A percentile compares a stretch with the other conserved stretches of the same genome.
These are phyloP conservation scores for Phialemonium atrogriseum DNA, from an alignment of 2,329 filamentous ascomycete species.

Conservation along the genomic window DNA sequence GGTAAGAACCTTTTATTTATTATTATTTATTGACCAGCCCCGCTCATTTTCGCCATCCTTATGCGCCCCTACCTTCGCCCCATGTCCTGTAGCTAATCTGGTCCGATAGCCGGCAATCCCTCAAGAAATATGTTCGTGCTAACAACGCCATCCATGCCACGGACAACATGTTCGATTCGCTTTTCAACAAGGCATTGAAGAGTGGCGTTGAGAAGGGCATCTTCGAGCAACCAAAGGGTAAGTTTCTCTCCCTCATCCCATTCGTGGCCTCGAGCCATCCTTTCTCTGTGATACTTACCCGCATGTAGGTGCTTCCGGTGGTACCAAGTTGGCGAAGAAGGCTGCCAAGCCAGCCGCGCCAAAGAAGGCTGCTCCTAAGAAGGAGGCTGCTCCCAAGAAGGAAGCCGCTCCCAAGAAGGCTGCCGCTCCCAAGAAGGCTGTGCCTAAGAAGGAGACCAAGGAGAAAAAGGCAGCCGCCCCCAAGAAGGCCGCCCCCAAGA, in stretches of 20 bases:
- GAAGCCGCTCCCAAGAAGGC: conserved; percentile 21
- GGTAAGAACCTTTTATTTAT: conserved; percentile 20
- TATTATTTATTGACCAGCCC: conserved; percentile 6
- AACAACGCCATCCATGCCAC: conserved; percentile 40
- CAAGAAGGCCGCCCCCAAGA: conserved; percentile 32
- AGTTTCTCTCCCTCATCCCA: conserved; percentile 19
- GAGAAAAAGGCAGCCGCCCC: conserved; percentile 30
- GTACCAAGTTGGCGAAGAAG: conserved; percentile 90
- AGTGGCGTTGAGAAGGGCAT: conserved; percentile 77
- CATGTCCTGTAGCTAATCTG: conserved; percentile 22
- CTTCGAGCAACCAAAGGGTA: conserved; percentile 88
- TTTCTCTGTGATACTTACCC: too few species aligned
- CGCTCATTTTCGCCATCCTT: conserved; percentile 9
- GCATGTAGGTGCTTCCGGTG: conserved; percentile 64
- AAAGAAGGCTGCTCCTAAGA: conserved; percentile 22
- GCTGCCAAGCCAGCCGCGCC: conserved; percentile 22
- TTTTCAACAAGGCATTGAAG: conserved; percentile 82
- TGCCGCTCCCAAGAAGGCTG: conserved; percentile 4
- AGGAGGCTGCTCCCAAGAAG: conserved; percentile 21
- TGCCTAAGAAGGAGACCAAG: conserved; percentile 35
- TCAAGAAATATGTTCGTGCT: conserved; percentile 54
- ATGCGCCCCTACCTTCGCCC: conserved; percentile 4
- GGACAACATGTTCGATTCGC: conserved; percentile 55
- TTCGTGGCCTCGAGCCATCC: too few species aligned
- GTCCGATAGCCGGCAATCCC: conserved; percentile 40